Evolutionary conservation across 2,329 filamentous ascomycete genomes (phyloP), one percentile per base, ranked within the genome.

Genomic region (Colletotrichum paranaense): DNA sequence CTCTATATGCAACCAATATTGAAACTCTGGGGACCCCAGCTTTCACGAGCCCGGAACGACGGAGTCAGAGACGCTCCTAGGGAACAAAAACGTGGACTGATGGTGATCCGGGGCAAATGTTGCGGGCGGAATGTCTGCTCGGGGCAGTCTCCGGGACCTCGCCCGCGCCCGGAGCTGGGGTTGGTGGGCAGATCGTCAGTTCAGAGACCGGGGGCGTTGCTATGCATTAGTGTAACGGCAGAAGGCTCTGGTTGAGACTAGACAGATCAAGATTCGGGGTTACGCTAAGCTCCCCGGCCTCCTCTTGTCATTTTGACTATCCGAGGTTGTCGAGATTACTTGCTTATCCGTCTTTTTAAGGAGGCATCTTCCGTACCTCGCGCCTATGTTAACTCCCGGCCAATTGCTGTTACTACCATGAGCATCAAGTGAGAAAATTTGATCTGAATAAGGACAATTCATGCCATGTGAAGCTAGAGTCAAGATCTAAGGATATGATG

Each of bases 21-120:
- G n/a, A 28, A 42, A 49, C 35, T 62, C 55, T 49, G 62, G 63
- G 68, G 62, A 55, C 62, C 42, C 62, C 62, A 62, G 64, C 35
- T 71, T 56, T 62, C 49, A 22, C 35, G 3, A 62, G 19, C 60
- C 56, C 62, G 68, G 62, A 67, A 57, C 46, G 22, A 38, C 67
- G 67, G 62, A 70, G 62, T 30, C 38, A 59, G 19, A 66, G 62
- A 66, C 59, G 55, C 56, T 53, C 64, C 58, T 58, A 35, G 59
- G n/a, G 67, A 26, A 32, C 12, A 57, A 30, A 57, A 38, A 16
- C 24, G 56, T 69, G 67, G 52, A 52, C 59, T 58, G 67, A 69
- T 69, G 58, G 67, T 9, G 59, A 69, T 62, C 24, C 9, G 35
- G 59, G 46, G 59, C 3, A 19, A 19, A 14, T 19, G 28, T 19